Evolutionary conservation across 2,329 filamentous ascomycete genomes (phyloP).

Genomic region (Penicillium sp.): DNA sequence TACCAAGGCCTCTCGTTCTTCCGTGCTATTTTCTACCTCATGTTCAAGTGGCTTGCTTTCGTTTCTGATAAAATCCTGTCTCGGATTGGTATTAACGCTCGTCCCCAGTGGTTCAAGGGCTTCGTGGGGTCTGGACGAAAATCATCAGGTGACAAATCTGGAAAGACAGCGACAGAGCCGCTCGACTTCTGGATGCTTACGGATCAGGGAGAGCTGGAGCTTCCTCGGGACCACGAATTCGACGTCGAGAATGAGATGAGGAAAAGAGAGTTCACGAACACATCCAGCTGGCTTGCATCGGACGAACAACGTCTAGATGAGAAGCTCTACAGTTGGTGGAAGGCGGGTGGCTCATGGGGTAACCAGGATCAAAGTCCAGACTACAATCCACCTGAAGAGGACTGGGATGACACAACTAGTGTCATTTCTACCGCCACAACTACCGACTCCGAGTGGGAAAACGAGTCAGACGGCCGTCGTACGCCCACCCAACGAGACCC

Average conservation of each 20-base stretch:
- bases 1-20: conserved; percentile 77
- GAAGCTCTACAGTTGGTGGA: conserved; percentile 84
- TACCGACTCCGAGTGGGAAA: conserved; percentile 55
- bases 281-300: conserved; percentile 46
- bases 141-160: conserved; percentile 20
- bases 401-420: conserved; percentile 78
- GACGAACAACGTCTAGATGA: conserved; percentile 72
- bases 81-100: conserved; percentile 63
- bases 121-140: conserved; percentile 37
- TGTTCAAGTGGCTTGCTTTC: conserved; percentile 63
- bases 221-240: conserved; percentile 67
- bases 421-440: conserved; percentile 70
- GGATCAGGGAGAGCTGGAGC: conserved; percentile 57
- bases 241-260: conserved; percentile 84
- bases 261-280: conserved; percentile 58
- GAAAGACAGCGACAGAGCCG: conserved; percentile 28
- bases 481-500: conserved; percentile 76
- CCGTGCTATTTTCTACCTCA: conserved; percentile 71
- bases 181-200: conserved; percentile 61
- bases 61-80: conserved; percentile 60
- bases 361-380: conserved; percentile 79
- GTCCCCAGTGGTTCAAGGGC: conserved; percentile 66
- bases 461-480: conserved; percentile 55
- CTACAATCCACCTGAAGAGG: conserved; percentile 63
- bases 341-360: conserved; percentile 82